These are phyloP conservation scores for Nicotiana attenuata DNA, from an alignment of 257 asterid genomes.

Conservation along the genomic window DNA sequence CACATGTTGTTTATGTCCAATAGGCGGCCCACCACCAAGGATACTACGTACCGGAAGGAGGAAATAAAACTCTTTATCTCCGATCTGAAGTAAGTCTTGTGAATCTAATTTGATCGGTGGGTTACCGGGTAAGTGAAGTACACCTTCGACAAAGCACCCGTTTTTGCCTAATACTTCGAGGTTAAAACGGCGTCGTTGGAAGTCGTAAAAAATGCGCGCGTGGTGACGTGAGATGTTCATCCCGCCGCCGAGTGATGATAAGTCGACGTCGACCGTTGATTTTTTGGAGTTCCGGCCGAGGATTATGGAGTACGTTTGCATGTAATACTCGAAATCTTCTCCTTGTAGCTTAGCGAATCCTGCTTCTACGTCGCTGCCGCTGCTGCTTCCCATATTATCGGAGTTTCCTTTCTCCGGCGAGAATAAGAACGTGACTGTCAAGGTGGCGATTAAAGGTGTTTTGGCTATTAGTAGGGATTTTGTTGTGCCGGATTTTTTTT, in stretches of 20 bases:
- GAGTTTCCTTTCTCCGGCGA: background rate
- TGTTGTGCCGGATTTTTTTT: too few relatives aligned
- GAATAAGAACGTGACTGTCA: too few relatives aligned
- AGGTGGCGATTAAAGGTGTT: too few relatives aligned
- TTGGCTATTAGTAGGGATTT: too few relatives aligned
- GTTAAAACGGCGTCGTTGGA: slow-evolving; percentile 95
- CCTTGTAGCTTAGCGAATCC: slow-evolving; percentile 98
- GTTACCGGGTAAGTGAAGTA: slow-evolving; percentile 81
- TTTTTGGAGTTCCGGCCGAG: slow-evolving; percentile 96
- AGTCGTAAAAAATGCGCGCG: slow-evolving; percentile 96
- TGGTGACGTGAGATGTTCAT: slow-evolving; percentile 99
- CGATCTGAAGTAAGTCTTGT: slow-evolving; percentile 86
- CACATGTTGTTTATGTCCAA: slow-evolving; percentile 59
- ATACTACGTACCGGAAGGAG: slow-evolving; percentile 80
- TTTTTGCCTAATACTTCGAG: slow-evolving; percentile 91
- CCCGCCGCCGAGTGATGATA: slow-evolving; percentile 95
- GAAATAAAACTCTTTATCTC: slow-evolving; percentile 90
- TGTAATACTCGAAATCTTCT: slow-evolving; percentile 92
- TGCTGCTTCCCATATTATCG: slow-evolving; percentile 51
- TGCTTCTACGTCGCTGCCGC: slow-evolving; percentile 88
- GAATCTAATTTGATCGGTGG: slow-evolving; percentile 92
- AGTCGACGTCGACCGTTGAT: slow-evolving; percentile 91
- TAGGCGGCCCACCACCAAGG: slow-evolving; percentile 57
- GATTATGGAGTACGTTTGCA: slow-evolving; percentile 94
- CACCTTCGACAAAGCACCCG: slow-evolving; percentile 94